Evolutionary conservation across 176 grass and related monocot species (phyloP).

Genomic region (Zoysia pacifica): DNA sequence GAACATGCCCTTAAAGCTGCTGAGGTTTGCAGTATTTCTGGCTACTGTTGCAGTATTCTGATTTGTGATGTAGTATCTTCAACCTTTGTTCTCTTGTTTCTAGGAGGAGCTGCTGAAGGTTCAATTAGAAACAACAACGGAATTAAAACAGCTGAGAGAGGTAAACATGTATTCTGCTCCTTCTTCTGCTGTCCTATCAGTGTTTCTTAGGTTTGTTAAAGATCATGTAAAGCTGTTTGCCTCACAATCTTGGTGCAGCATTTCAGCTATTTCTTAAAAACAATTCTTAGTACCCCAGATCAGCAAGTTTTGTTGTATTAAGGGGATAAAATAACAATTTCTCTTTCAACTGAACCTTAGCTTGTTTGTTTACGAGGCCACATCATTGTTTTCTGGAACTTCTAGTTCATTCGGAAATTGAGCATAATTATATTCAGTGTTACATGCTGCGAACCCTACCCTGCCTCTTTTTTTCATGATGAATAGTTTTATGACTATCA

Average conservation of each 20-base stretch:
- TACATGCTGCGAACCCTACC: slow-evolving; percentile 3
- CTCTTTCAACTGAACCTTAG: neutral
- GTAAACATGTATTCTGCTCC: slow-evolving; percentile 49
- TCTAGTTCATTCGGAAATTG: slow-evolving; percentile 4
- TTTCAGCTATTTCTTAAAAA: neutral
- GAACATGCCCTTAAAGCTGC: slow-evolving; percentile 77
- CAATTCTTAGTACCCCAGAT: slow-evolving; percentile 22
- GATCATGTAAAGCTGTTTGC: neutral
- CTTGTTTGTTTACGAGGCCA: too few species aligned
- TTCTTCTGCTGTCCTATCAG: slow-evolving; percentile 27
- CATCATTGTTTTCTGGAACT: neutral
- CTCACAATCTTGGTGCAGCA: slow-evolving; percentile 1
- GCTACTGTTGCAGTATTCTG: slow-evolving; percentile 17
- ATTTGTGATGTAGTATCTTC: slow-evolving; percentile 28
- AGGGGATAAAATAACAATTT: neutral
- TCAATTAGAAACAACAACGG: slow-evolving; percentile 71
- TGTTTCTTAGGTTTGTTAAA: slow-evolving; percentile 14
- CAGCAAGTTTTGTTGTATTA: neutral
- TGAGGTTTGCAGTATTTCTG: slow-evolving; percentile 63
- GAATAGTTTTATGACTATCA: neutral
- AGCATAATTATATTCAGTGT: slow-evolving; percentile 5
- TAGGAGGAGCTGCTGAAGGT: slow-evolving; percentile 86
- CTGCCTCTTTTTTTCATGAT: neutral
- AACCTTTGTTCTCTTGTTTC: slow-evolving; percentile 45
- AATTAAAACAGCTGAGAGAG: slow-evolving; percentile 68